Evolutionary conservation across 75 land plant species (phyloP), one percentile per base, ranked within the genome.

Genomic region (Pinus taeda): DNA sequence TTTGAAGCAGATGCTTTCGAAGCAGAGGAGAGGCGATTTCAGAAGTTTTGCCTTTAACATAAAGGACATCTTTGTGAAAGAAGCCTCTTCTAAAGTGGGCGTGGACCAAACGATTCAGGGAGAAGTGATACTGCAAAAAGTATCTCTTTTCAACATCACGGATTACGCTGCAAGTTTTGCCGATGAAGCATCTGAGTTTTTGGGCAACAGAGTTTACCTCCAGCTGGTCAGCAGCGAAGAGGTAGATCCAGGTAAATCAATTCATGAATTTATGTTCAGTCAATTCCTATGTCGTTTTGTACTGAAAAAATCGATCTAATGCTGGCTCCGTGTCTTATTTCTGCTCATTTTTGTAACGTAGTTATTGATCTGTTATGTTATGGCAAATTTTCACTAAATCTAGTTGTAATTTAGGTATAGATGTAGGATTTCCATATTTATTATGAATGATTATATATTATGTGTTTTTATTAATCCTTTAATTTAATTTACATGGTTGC

Each of bases 111-210:
- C 29, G 3, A 65, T 65, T 36, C 29, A 65, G 3, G 42, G 69
- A 65, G 69, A 65, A 65, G 69, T 65, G 39, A 4, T 4, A 30
- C 39, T 65, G 39, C 69, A 65, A 36, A 65, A 65, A 24, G 69
- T 30, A 17, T 33, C 39, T 33, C 39, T 65, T 65, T 30, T 65
- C 20, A 33, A 15, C 42, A 5, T 65, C 1, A 65, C 69, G 20
- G 69, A 65, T 30, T 65, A 29, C 18, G 29, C 69, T 33, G 20
- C 39, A 15, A 30, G 1, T 15, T 2, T 65, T 12, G 69, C 69
- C 1, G 39, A 65, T 33, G 69, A 36, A 36, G 39, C 4, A 26
- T 65, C 39, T 3, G 39, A 65, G 36, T 15, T 65, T 6, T 15
- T 29, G 42, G 69, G 69, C 13, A 65, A 65, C 69, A 30, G 17